Evolutionary conservation across 1,139 yeast genomes (phyloP), one percentile per base, ranked within the genome.

Genomic region (Candida sanyaensis): DNA sequence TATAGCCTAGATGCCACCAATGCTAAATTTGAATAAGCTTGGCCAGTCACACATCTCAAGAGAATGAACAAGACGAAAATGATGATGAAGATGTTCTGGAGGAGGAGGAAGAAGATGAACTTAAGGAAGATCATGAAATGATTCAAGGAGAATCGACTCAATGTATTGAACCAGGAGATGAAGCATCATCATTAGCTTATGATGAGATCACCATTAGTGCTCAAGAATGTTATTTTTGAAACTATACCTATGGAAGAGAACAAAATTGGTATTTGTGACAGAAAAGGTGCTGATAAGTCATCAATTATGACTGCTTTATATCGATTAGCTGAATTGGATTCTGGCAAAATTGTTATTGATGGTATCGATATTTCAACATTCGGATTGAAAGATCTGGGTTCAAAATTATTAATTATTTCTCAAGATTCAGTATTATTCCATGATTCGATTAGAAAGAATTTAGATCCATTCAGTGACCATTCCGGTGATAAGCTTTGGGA

Each of bases 391-490:
- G 85, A 84, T 53, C 76, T 93, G 56, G 84, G 99, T 54, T 71
- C 86, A 75, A 62, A 88, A 73, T 88, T 57, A 83, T 69, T 96
- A 1, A 91, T 91, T 57, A 91, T 91, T 64, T 97, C 97, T 11
- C 97, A 91, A 68, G 97, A 91, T 63, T 97, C 97, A 21, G 90
- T 96, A 0, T 70, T 91, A 59, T 91, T 91, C 66, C 77, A 87
- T 10, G 97, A 97, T 46, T 85, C 95, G 0, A 77, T 91, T 48
- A 78, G 91, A 57, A 77, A 85, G 37, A 91, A 91, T 72, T 91
- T 61, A 97, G 91, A 68, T 92, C 96, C 44, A 70, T 70, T 48
- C 61, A 60, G n/a, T 31, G 63, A 68, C 50, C 61, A 63, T 49
- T 43, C 63, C 3, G 77, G 73, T 53, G 62, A 54, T 13, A 55